Base-by-base conservation (phyloP, 2,329 filamentous ascomycete genomes). In the Epichloe gansuensis region DNA sequence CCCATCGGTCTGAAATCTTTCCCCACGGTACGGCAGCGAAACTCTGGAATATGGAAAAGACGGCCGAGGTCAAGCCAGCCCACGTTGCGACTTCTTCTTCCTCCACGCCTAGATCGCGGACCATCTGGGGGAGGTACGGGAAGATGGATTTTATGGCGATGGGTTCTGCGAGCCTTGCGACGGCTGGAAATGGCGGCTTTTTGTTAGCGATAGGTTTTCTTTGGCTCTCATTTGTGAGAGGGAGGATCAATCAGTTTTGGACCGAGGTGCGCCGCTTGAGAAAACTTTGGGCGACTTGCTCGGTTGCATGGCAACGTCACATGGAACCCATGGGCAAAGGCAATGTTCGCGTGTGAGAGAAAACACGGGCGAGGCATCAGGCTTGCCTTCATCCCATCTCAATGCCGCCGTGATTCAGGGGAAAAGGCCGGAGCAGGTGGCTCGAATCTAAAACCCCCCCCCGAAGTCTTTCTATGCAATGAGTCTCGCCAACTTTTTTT, bases 81-180 rank as follows among this genome's bases (percentile, higher is more conserved):
- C 85, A 91, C 71, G 82, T 85, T 42, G 87, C 86, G 25, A 95
- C 78, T 44, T 88, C 75, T 58, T 85, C 78, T 57, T 81, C 76
- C 7, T 78, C 74, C 15, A 94, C 74, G 9, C 85, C 82, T 57
- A 94, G 89, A 63, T 81, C 84, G 59, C 83, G 77, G 52, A 95
- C 85, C 86, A 95, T 93, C 67, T 90, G 86, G 11, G 86, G 86
- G 57, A 84, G 74, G 59, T 75, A 77, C 64, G 84, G 85, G 55
- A 83, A 83, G 56, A 87, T 80, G 25, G 83, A 87, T 13, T 85
- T 88, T 59, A 86, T 72, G 7, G 85, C 78, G 55, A 85, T 70
- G 8, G 87, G 87, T 64, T 91, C 87, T 55, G 86, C 83, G 62
- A 91, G 85, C 62, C 87, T 78, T 63, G 85, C 87, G 71, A 89